These are phyloP conservation scores for Geranium incanum DNA, from an alignment of 441 rosid genomes.

Conservation along the genomic window DNA sequence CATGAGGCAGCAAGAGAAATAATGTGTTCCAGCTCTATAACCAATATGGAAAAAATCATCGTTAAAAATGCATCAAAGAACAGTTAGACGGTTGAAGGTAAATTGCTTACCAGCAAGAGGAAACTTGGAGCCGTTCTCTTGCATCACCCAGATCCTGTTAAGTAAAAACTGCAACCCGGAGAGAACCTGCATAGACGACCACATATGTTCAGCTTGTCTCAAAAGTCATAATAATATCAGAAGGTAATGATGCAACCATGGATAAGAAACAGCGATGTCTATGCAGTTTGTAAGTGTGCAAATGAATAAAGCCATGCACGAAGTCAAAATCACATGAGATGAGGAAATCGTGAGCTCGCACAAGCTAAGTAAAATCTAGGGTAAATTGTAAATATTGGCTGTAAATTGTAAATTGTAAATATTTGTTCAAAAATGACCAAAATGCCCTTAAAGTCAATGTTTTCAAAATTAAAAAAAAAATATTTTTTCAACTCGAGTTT, in stretches of 20 bases:
- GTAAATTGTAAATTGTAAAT: too few relatives aligned
- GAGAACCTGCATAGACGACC: conserved; percentile 51
- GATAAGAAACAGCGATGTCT: neutral
- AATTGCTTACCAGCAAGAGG: conserved; percentile 58
- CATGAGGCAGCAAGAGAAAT: conserved; percentile 56
- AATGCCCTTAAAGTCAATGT: too few relatives aligned
- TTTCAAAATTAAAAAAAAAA: too few relatives aligned
- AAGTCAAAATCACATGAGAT: neutral
- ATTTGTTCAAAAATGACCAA: too few relatives aligned
- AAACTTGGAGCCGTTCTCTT: conserved; percentile 64
- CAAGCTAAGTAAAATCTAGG: neutral
- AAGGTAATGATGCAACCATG: neutral
- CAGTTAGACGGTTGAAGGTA: neutral
- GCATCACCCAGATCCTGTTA: conserved; percentile 43
- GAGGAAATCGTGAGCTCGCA: neutral
- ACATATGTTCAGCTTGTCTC: conserved; percentile 16
- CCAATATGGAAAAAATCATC: conserved; percentile 9
- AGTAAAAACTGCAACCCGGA: conserved; percentile 82
- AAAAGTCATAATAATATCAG: neutral
- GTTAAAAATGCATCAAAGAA: neutral
- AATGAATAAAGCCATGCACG: neutral
- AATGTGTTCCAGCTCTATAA: conserved; percentile 51
- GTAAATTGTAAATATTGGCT: too few relatives aligned
- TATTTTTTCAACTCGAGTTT: too few relatives aligned
- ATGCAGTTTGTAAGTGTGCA: neutral